Evolutionary conservation across 2,329 filamentous ascomycete genomes (phyloP).

Genomic region (Talaromyces marneffei): DNA sequence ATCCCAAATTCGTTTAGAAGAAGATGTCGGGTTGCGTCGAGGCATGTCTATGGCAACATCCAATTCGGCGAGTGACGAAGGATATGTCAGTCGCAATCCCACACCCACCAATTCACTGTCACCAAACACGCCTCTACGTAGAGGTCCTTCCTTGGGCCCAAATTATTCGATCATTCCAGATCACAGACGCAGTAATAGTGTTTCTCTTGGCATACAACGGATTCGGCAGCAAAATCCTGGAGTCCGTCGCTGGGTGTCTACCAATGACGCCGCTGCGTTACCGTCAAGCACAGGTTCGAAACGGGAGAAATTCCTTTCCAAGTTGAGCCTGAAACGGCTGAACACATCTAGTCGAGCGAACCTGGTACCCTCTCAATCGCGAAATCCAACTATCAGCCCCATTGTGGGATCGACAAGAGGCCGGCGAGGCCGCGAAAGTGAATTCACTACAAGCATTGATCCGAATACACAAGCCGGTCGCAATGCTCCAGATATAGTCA

Average conservation of each 20-base stretch:
- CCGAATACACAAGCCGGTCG: slow-evolving; percentile 24
- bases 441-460: slow-evolving; percentile 34
- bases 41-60: slow-evolving; percentile 17
- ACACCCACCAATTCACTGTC: slow-evolving; percentile 16
- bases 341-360: slow-evolving; percentile 16
- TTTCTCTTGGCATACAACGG: slow-evolving; percentile 15
- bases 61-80: slow-evolving; percentile 22
- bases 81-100: slow-evolving; percentile 22
- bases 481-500: slow-evolving; percentile 31
- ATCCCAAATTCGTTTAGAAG: background rate
- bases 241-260: slow-evolving; percentile 21
- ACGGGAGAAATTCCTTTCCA: slow-evolving; percentile 19
- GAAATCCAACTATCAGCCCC: slow-evolving; percentile 10
- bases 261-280: slow-evolving; percentile 3
- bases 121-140: slow-evolving; percentile 5
- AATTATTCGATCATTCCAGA: slow-evolving; percentile 15
- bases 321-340: slow-evolving; percentile 17
- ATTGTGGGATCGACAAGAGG: slow-evolving; percentile 17
- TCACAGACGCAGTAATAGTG: slow-evolving; percentile 19
- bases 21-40: slow-evolving; percentile 7
- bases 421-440: slow-evolving; percentile 21
- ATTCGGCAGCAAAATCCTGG: slow-evolving; percentile 7
- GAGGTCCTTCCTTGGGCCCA: slow-evolving; percentile 16
- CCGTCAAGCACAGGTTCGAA: slow-evolving; percentile 17
- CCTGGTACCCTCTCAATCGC: slow-evolving; percentile 11